phyloP scores from a whole-genome alignment of 2,329 filamentous ascomycete genomes.

The Aspergillus pseudoviridinutans region DNA sequence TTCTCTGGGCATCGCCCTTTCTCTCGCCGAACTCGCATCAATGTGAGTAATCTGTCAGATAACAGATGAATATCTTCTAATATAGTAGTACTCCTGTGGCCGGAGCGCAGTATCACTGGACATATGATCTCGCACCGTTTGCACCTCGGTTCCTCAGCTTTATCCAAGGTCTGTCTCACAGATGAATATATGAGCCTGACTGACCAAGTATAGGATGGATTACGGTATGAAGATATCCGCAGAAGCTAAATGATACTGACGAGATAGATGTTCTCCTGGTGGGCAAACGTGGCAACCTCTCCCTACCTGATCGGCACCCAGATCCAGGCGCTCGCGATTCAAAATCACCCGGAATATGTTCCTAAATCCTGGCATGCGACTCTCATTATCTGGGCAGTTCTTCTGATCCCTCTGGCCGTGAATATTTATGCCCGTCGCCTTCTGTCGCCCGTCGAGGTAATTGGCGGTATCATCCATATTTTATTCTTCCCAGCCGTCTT shows the following conservation, averaged over 20 bases:
- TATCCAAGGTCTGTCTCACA: slow-evolving; percentile 17
- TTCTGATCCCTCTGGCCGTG: slow-evolving; percentile 44
- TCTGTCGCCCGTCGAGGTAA: slow-evolving; percentile 49
- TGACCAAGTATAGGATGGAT: slow-evolving; percentile 18
- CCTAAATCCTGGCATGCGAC: slow-evolving; percentile 34
- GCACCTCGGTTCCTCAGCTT: slow-evolving; percentile 20
- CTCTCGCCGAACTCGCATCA: slow-evolving; percentile 33
- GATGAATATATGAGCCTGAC: slow-evolving; percentile 12
- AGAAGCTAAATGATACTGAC: slow-evolving; percentile 10
- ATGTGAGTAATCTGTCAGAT: slow-evolving; percentile 14
- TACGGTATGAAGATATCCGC: background rate
- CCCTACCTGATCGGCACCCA: slow-evolving; percentile 25
- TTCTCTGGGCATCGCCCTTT: slow-evolving; percentile 24
- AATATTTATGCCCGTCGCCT: slow-evolving; percentile 44
- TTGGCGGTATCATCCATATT: slow-evolving; percentile 46
- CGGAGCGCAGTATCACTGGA: slow-evolving; percentile 38
- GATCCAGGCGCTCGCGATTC: slow-evolving; percentile 28
- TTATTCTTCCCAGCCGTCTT: slow-evolving; percentile 37
- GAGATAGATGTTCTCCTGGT: slow-evolving; percentile 23
- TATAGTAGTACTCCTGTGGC: slow-evolving; percentile 14
- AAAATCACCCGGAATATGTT: slow-evolving; percentile 19
- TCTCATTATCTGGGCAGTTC: slow-evolving; percentile 46
- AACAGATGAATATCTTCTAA: slow-evolving; percentile 6
- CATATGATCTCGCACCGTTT: slow-evolving; percentile 26
- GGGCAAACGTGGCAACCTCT: slow-evolving; percentile 22